Base-by-base conservation (phyloP, 352 stramenopile genomes). In the Peronosclerospora sorghi region DNA sequence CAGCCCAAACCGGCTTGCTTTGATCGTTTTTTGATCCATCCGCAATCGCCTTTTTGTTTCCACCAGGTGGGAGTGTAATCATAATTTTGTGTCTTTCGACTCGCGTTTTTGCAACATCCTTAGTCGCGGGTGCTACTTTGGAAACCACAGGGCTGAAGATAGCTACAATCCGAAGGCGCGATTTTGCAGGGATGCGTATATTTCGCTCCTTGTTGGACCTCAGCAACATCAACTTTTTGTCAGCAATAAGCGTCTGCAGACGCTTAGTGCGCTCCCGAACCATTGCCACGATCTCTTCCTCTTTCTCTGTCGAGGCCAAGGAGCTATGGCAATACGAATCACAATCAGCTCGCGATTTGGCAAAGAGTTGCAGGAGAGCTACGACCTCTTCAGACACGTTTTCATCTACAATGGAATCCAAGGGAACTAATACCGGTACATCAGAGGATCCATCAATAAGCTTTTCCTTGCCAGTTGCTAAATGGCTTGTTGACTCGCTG, bases 51-150 rank as follows among this genome's bases (percentile, higher is more conserved):
- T 86, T 88, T 28, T 90, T 90, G 51, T 92, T 93, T 1, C 78
- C 81, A 32, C 81, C 81, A 36, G 81, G 73, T 2, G 81, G 81
- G 10, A 94, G 58, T 28, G 81, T 89, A 41, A 94, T 86, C 48
- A 89, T 82, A 37, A 94, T 74, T 41, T 92, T 91, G 45, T 88
- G 75, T 43, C 91, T 94, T 41, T 94, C 81, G 19, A 92, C 64
- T 32, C 75, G 65, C 27, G 73, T 56, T 45, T 91, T 94, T 9
- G 59, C 48, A 1, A 67, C 46, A 41, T 85, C 73, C 21, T 68
- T 59, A 7, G 21, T 26, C 10, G 32, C 57, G 14, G 27, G 17
- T 36, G 52, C 35, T 14, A 51, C 35, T 24, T 70, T 57, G 19
- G 83, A 62, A 26, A 54, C 43, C 10, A 67, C 48, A 1, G 81